These are phyloP conservation scores for Plasmodium gonderi DNA, from an alignment of 169 alveolate genomes.

Conservation along the genomic window DNA sequence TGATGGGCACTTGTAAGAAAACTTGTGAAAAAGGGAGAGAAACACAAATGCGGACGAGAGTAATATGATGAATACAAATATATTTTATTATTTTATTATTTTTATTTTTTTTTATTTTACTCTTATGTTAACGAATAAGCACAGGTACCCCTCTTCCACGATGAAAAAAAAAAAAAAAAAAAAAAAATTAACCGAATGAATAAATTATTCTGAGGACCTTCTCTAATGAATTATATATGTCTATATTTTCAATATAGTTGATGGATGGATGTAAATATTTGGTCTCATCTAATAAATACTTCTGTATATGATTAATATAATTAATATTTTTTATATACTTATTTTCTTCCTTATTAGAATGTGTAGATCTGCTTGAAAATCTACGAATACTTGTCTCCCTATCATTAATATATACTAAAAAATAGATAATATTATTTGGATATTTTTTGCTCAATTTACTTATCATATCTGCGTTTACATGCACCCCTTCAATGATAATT, in stretches of 20 bases:
- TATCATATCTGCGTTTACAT: slow-evolving; percentile 28
- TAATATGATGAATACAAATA: not conserved
- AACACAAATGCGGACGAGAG: not conserved
- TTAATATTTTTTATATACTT: slow-evolving; percentile 69
- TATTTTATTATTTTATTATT: not conserved
- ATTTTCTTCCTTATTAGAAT: slow-evolving; percentile 28
- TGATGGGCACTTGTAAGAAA: too few relatives aligned
- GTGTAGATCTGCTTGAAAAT: slow-evolving; percentile 43
- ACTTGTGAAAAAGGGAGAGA: not conserved
- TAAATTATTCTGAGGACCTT: slow-evolving; percentile 22
- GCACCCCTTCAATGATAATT: slow-evolving; percentile 68
- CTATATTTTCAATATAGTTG: slow-evolving; percentile 65
- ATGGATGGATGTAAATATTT: slow-evolving; percentile 23
- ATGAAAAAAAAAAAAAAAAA: not conserved
- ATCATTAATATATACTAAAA: slow-evolving; percentile 63
- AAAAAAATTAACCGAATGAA: slow-evolving; percentile 4
- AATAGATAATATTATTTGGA: slow-evolving; percentile 58
- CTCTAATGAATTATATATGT: slow-evolving; percentile 55
- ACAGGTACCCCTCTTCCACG: not conserved
- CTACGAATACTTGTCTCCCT: slow-evolving; percentile 63
- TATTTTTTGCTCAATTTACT: slow-evolving; percentile 34
- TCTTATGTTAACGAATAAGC: not conserved
- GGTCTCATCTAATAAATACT: slow-evolving; percentile 19
- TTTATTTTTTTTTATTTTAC: not conserved
- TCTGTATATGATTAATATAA: slow-evolving; percentile 61